Base-by-base conservation (phyloP, 2,329 filamentous ascomycete genomes). In the Sporothrix variecibatus region DNA sequence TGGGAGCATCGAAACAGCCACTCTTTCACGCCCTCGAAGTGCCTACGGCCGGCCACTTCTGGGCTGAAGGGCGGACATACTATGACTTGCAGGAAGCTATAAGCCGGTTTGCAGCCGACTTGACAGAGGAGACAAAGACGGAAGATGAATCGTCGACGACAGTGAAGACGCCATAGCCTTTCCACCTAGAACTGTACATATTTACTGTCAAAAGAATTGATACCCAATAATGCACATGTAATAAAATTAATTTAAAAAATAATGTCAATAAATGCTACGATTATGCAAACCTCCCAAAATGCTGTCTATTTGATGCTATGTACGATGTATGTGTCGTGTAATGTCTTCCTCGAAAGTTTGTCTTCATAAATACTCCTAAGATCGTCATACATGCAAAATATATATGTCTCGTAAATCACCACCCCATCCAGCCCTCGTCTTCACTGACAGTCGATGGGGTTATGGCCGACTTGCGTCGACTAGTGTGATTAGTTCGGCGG, bases 41-140 rank as follows among this genome's bases (percentile, higher is more conserved):
- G n/a, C 80, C 82, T 38, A 82, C 82, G 17, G 87, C 86, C 3
- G 86, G 85, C 1, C 87, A 89, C 78, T 89, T 90, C 75, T 90
- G 87, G 86, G 76, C 82, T 31, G 86, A 88, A 75, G 78, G 81
- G 23, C 83, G 83, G n/a, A 84, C 82, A 23, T 77, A 80, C 71
- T 77, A 78, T 23, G 79, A 80, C 43, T 76, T 85, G 65, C 76
- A 78, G 56, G 79, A 80, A 31, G 80, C 80, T 3, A 78, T 84
- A 40, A 74, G 74, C 3, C 70, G 73, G 5, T 85, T 82, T 76
- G 78, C 77, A 0, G 72, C 73, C 6, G 78, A 77, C 11, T 62
- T 82, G 12, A 53, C 38, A 15, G 23, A 51, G 3, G 67, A 34
- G 23, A 34, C 6, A 6, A 38, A 43, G 58, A 53, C 51, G 23